Conservation (phyloP, 2,329 filamentous ascomycete species). For the Emericellopsis cladophorae region DNA sequence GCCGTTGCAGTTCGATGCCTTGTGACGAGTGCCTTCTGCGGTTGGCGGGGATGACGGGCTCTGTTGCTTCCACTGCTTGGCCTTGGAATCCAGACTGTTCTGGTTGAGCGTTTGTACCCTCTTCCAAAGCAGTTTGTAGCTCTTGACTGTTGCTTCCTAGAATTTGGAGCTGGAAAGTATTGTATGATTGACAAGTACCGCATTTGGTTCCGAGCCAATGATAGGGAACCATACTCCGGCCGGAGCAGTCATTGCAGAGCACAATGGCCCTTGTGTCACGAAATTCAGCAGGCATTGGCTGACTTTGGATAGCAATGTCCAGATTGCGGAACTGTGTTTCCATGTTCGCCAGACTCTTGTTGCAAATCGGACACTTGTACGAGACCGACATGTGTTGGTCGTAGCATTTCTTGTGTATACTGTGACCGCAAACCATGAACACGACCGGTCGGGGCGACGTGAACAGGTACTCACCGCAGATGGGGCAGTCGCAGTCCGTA, state of each 20-base stretch:
- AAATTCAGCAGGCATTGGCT: conserved; percentile 87
- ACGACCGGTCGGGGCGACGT: conserved; percentile 80
- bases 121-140: conserved; percentile 11
- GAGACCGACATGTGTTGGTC: conserved; percentile 77
- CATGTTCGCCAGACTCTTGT: conserved; percentile 95
- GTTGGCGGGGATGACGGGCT: conserved; percentile 6
- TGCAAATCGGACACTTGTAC: conserved; percentile 95
- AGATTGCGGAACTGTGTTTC: conserved; percentile 86
- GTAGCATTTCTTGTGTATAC: conserved; percentile 85
- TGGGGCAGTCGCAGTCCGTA: conserved; percentile 91
- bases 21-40: conserved; percentile 26
- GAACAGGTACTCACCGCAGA: conserved; percentile 95
- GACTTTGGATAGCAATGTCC: conserved; percentile 72
- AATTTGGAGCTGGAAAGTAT: conserved; percentile 53
- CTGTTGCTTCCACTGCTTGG: neutral
- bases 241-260: conserved; percentile 89
- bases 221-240: conserved; percentile 74
- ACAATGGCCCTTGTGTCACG: conserved; percentile 68
- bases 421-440: conserved; percentile 91
- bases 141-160: conserved; percentile 27
- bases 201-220: conserved; percentile 96
- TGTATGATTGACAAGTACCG: conserved; percentile 57
- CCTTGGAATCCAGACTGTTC: neutral
- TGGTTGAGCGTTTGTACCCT: conserved; percentile 6
- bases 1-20: conserved; percentile 16